These are phyloP conservation scores for Lachnellula hyalina DNA, from an alignment of 2,329 filamentous ascomycete genomes.

Conservation along the genomic window DNA sequence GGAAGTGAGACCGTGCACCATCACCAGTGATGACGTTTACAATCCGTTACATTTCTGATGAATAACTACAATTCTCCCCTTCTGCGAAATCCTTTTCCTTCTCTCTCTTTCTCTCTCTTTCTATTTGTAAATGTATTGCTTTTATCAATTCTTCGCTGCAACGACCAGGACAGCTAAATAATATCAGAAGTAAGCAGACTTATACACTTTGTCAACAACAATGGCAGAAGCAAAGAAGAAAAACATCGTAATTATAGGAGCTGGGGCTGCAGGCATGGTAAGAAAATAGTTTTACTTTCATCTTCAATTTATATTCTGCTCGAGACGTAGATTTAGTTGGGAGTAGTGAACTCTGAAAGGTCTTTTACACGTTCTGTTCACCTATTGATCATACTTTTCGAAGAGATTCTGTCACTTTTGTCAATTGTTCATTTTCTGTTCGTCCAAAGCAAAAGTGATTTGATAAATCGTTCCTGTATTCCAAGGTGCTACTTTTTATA, in stretches of 20 bases:
- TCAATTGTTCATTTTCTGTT: too few relatives aligned
- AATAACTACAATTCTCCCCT: background rate
- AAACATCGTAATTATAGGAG: conserved; percentile 55
- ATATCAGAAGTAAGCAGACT: background rate
- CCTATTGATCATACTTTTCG: too few relatives aligned
- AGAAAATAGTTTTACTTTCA: conserved; percentile 2
- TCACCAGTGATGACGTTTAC: too few relatives aligned
- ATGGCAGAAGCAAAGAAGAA: conserved; percentile 29
- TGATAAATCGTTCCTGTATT: too few relatives aligned
- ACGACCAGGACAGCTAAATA: background rate
- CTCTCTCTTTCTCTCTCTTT: background rate
- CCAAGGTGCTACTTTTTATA: too few relatives aligned
- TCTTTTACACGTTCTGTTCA: too few relatives aligned
- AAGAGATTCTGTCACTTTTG: too few relatives aligned
- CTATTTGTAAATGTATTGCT: background rate
- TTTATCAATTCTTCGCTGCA: background rate
- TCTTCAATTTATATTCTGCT: background rate
- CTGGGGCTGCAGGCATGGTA: conserved; percentile 58
- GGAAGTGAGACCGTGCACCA: too few relatives aligned
- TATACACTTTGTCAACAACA: background rate
- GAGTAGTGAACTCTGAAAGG: too few relatives aligned
- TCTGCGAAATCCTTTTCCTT: background rate
- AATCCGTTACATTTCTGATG: too few relatives aligned
- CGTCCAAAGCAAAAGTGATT: too few relatives aligned
- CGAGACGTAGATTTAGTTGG: background rate